Conservation (phyloP, 129 eudicot species). For the Artemisia argyi region DNA sequence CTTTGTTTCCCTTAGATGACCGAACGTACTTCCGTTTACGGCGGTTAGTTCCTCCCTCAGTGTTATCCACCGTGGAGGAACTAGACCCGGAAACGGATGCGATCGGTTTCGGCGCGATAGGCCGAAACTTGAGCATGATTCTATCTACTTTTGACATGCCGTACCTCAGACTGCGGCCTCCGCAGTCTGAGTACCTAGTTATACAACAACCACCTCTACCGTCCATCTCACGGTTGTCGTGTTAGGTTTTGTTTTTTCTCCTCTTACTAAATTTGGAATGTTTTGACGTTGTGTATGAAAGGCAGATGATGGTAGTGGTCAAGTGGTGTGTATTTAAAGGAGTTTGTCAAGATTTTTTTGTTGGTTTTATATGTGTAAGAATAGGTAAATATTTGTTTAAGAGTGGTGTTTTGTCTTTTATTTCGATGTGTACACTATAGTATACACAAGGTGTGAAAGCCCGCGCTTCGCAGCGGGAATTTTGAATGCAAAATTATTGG, state of each 20-base stretch:
- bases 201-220: slow-evolving; percentile 72
- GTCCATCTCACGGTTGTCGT: slow-evolving; percentile 25
- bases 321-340: neutral
- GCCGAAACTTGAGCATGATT: slow-evolving; percentile 75
- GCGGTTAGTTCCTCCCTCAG: slow-evolving; percentile 16
- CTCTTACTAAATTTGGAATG: neutral
- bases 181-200: slow-evolving; percentile 48
- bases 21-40: slow-evolving; percentile 54
- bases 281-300: neutral
- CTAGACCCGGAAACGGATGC: slow-evolving; percentile 43
- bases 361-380: neutral
- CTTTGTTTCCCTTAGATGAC: slow-evolving; percentile 4
- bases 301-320: neutral
- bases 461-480: too few species aligned
- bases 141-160: slow-evolving; percentile 55
- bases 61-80: slow-evolving; percentile 34
- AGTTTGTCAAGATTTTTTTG: neutral
- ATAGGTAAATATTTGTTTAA: neutral
- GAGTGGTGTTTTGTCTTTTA: neutral
- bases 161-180: slow-evolving; percentile 21
- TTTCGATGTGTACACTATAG: neutral
- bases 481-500: too few species aligned
- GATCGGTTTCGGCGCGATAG: slow-evolving; percentile 87
- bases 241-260: neutral
- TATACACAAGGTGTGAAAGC: too few species aligned